Base-by-base conservation (phyloP, 164 flowering plant genomes). In the Sedum album region DNA sequence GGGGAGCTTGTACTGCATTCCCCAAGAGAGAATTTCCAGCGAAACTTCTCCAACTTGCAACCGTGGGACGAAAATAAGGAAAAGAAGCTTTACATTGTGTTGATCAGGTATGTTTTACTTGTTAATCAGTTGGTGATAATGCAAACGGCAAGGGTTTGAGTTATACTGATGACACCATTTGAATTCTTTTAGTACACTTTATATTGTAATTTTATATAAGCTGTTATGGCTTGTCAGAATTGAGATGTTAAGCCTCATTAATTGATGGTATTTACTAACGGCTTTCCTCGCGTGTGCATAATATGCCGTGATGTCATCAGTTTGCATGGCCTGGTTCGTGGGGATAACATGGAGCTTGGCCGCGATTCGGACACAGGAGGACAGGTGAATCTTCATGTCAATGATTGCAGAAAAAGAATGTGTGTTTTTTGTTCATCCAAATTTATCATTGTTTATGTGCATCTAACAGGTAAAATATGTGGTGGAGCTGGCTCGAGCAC, bases 331-430 rank as follows among this genome's bases (percentile, higher is more conserved):
- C 72, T 92, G n/a, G n/a, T n/a, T n/a, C n/a, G n/a, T n/a, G n/a
- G n/a, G n/a, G n/a, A n/a, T n/a, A n/a, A n/a, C n/a, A 92, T 92
- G 98, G 98, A 92, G 79, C 95, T 92, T 62, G 98, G 98, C 65
- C 85, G 98, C 63, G 98, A 92, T 80, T 90, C 96, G 61, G 98
- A 92, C 72, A 92, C 98, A 14, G 98, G 98, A 69, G 98, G 96
- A 60, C 98, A 92, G 93, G 98, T 92, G 78, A 65, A 33, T 31
- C 35, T 31, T 35, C 39, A 31, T 30, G 65, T 2, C 11, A 8
- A 20, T 5, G 35, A 4, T 31, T 31, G 38, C 23, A 31, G n/a
- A 63, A 23, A 23, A 53, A 1, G 60, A 53, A 53, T 53, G 13
- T 53, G 28, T n/a, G n/a, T n/a, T n/a, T n/a, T n/a, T 49, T 49